These are phyloP conservation scores for Annulohypoxylon moriforme DNA, from an alignment of 495 filamentous ascomycete species.

Conservation along the genomic window DNA sequence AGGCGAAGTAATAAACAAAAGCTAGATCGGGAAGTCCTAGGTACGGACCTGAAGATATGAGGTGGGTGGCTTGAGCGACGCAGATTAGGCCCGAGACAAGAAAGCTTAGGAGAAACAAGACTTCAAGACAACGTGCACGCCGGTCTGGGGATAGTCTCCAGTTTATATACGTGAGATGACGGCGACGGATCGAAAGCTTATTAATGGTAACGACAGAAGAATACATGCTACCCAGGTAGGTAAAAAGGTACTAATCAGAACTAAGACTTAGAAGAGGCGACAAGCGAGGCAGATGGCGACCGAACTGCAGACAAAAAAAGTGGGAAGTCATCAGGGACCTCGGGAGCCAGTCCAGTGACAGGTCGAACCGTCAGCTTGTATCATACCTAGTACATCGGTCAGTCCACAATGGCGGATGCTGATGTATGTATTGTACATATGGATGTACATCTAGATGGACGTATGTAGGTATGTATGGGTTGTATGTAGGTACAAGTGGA, in stretches of 20 bases:
- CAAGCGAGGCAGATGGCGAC: conserved; percentile 19
- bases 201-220: conserved; percentile 13
- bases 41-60: conserved; percentile 24
- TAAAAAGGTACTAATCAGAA: not conserved
- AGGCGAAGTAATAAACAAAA: conserved; percentile 36
- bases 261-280: not conserved
- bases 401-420: conserved; percentile 35
- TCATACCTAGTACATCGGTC: conserved; percentile 19
- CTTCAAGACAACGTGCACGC: conserved; percentile 22
- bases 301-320: conserved; percentile 38
- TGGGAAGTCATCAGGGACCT: conserved; percentile 39
- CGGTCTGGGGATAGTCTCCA: conserved; percentile 42
- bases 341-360: conserved; percentile 30
- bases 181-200: conserved; percentile 21
- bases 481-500: conserved; percentile 1
- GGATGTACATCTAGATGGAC: not conserved
- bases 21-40: conserved; percentile 7
- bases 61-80: conserved; percentile 36
- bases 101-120: conserved; percentile 27
- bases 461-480: not conserved
- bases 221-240: not conserved
- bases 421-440: conserved; percentile 14
- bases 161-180: conserved; percentile 42
- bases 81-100: conserved; percentile 32
- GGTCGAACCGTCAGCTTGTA: conserved; percentile 24